phyloP scores from a whole-genome alignment of 2,329 filamentous ascomycete genomes.

The Lojkania enalia region DNA sequence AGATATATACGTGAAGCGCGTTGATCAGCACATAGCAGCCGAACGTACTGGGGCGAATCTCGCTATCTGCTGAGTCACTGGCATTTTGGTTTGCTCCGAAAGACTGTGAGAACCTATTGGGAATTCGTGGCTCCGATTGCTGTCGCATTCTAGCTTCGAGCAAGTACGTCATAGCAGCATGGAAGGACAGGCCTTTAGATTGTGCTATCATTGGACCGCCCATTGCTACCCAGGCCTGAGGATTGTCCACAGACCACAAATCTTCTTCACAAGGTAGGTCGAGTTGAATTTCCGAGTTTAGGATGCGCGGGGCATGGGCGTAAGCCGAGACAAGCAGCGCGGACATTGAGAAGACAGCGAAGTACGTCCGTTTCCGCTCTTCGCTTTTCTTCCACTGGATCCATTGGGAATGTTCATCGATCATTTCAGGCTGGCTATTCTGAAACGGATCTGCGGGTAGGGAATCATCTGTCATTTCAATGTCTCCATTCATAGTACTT shows the following conservation, averaged over 20 bases:
- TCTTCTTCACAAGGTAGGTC: constrained; percentile 93
- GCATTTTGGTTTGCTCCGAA: constrained; percentile 54
- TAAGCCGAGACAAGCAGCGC: constrained; percentile 90
- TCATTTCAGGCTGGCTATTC: constrained; percentile 49
- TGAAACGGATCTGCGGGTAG: constrained; percentile 24
- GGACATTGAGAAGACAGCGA: constrained; percentile 86
- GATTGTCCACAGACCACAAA: constrained; percentile 80
- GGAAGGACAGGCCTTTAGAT: constrained; percentile 75
- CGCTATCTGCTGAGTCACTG: constrained; percentile 60
- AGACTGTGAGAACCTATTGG: constrained; percentile 47
- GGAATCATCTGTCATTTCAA: constrained; percentile 58
- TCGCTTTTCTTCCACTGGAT: constrained; percentile 84
- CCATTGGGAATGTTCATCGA: constrained; percentile 74
- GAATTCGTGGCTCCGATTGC: constrained; percentile 45
- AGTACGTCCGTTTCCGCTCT: constrained; percentile 91
- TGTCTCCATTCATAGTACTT: constrained; percentile 51
- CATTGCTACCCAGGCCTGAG: constrained; percentile 77
- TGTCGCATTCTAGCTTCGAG: constrained; percentile 74
- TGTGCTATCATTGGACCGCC: constrained; percentile 72
- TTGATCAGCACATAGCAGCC: constrained; percentile 91
- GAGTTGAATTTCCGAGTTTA: constrained; percentile 89
- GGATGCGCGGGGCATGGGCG: constrained; percentile 86
- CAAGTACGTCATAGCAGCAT: constrained; percentile 77
- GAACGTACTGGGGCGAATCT: constrained; percentile 83
- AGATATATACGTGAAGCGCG: constrained; percentile 95